Percentiles rank a stretch among this genome's conserved stretches.
Evolutionary conservation across 305 asterid genomes (phyloP).

Genomic region (Fraxinus platypoda): DNA sequence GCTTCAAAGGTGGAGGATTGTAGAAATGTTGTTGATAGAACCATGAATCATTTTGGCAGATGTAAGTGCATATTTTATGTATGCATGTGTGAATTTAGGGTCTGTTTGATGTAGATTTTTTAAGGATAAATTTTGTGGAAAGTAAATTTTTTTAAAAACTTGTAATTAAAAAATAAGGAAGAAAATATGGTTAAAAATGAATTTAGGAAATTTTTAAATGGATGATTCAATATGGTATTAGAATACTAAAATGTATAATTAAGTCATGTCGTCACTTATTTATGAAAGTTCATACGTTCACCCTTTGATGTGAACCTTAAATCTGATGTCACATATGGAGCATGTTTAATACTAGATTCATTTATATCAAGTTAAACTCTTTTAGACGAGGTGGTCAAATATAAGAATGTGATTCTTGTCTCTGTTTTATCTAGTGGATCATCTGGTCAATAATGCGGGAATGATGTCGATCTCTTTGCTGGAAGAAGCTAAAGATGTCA

Average conservation of each 20-base stretch:
- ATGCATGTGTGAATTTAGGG: background rate
- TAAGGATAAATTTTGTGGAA: background rate
- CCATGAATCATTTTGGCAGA: conserved; percentile 73
- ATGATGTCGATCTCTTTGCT: conserved; percentile 46
- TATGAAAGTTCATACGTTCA: background rate
- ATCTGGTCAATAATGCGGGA: conserved; percentile 84
- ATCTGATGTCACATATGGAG: background rate
- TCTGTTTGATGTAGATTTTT: background rate
- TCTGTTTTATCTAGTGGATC: conserved; percentile 59
- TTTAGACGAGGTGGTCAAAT: background rate
- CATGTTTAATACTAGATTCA: background rate
- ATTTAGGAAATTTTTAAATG: background rate
- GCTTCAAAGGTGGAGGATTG: conserved; percentile 65
- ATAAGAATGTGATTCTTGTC: background rate
- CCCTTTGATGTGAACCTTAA: background rate
- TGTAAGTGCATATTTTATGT: conserved; percentile 23
- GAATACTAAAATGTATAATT: background rate
- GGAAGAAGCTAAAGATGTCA: conserved; percentile 63
- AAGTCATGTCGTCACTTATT: background rate
- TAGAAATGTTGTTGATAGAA: conserved; percentile 50
- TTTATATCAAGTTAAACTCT: background rate
- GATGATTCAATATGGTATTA: background rate
- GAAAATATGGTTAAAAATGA: background rate
- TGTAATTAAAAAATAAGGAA: background rate
- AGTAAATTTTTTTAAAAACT: background rate